These are phyloP conservation scores for Paramecium caudatum DNA, from an alignment of 73 alveolate genomes.

Conservation along the genomic window DNA sequence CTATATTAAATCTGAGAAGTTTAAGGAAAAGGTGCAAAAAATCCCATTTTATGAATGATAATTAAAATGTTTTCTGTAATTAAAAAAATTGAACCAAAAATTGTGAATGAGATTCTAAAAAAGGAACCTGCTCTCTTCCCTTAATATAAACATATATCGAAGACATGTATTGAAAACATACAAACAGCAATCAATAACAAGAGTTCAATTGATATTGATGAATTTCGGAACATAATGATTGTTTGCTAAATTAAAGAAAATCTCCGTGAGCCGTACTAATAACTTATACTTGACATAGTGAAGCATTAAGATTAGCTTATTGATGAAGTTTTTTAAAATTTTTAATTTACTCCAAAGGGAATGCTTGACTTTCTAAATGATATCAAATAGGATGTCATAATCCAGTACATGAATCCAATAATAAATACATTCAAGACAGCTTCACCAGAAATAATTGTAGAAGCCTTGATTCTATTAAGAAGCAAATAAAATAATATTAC, in stretches of 20 bases:
- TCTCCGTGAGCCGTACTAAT: slow-evolving; percentile 12
- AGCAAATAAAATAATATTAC: background rate
- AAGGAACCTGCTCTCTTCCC: no score
- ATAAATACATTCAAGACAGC: no score
- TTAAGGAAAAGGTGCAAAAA: background rate
- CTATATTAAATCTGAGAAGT: background rate
- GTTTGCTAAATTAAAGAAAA: background rate
- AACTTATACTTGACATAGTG: background rate
- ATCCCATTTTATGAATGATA: no score
- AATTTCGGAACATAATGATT: background rate
- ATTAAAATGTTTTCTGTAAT: no score
- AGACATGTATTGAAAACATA: background rate
- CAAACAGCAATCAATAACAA: background rate
- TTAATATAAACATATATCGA: background rate
- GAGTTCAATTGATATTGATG: background rate
- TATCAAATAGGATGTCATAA: no score
- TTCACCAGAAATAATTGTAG: background rate
- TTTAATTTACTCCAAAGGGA: background rate
- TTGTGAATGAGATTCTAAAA: no score
- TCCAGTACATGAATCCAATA: no score
- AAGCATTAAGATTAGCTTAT: background rate
- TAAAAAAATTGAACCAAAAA: no score
- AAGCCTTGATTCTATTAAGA: background rate
- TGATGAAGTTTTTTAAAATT: background rate
- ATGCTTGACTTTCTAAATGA: background rate